Evolutionary conservation across 805 yeast genomes (phyloP).

Genomic region (Myxozyma monticola): DNA sequence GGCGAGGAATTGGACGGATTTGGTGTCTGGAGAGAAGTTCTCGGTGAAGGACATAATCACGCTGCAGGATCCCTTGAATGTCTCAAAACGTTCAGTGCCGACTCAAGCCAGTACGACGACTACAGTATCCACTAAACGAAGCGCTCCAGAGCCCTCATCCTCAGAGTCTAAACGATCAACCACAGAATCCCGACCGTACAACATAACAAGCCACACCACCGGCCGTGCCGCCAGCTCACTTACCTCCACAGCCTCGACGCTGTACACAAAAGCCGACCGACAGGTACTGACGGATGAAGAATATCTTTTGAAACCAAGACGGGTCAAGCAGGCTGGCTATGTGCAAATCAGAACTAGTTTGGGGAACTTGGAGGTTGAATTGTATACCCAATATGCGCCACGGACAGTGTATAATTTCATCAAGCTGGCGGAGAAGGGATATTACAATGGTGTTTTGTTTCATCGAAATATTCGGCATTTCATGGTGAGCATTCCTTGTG

Average conservation of each 20-base stretch:
- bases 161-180: not conserved
- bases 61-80: constrained; percentile 21
- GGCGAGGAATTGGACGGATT: constrained; percentile 36
- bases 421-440: constrained; percentile 46
- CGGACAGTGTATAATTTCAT: constrained; percentile 49
- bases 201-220: constrained; percentile 32
- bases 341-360: constrained; percentile 35
- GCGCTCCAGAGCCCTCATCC: not conserved
- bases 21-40: constrained; percentile 38
- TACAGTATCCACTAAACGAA: not conserved
- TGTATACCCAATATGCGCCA: constrained; percentile 71
- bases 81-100: not conserved
- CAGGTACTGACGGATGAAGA: constrained; percentile 34
- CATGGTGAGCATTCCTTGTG: constrained; percentile 31
- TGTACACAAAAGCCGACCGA: constrained; percentile 33
- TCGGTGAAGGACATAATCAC: constrained; percentile 34
- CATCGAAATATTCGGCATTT: constrained; percentile 39
- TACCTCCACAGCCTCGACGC: constrained; percentile 38
- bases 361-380: constrained; percentile 51
- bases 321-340: constrained; percentile 35
- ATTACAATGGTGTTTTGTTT: constrained; percentile 37
- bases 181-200: constrained; percentile 12
- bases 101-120: not conserved
- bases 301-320: constrained; percentile 33
- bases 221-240: constrained; percentile 35